phyloP scores from a whole-genome alignment of 331 rosid species.

The Arachis monticola region DNA sequence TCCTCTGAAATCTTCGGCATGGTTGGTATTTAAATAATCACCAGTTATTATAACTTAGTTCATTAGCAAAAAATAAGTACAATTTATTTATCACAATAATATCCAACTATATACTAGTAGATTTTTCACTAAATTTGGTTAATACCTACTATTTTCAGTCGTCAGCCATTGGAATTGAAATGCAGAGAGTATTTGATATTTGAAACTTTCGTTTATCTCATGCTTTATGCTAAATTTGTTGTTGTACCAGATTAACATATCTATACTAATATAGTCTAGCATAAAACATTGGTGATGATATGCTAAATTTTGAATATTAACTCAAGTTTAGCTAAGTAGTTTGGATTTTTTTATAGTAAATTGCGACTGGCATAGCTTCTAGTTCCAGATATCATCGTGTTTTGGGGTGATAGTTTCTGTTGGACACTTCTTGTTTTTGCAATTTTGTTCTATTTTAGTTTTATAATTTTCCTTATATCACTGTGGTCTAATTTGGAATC shows the following conservation, averaged over 20 bases:
- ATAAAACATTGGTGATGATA: not conserved
- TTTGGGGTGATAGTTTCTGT: slow-evolving; percentile 22
- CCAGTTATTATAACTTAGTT: slow-evolving; percentile 9
- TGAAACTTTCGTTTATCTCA: not conserved
- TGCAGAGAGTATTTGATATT: slow-evolving; percentile 1
- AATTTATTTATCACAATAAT: not conserved
- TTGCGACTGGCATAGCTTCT: not conserved
- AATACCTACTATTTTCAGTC: not conserved
- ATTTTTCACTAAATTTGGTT: slow-evolving; percentile 6
- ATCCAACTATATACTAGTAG: slow-evolving; percentile 3
- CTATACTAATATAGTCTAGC: not conserved
- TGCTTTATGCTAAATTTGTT: not conserved
- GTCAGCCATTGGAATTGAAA: not conserved
- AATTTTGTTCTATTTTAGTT: not conserved
- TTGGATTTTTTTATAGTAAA: slow-evolving; percentile 18
- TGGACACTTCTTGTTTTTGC: slow-evolving; percentile 7
- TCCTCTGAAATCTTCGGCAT: slow-evolving; percentile 46
- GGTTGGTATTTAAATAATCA: slow-evolving; percentile 51
- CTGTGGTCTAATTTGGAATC: slow-evolving; percentile 35
- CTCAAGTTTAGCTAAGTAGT: not conserved
- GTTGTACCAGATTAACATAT: not conserved
- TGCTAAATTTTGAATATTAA: not conserved
- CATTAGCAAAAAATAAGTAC: slow-evolving; percentile 6
- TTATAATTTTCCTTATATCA: slow-evolving; percentile 19
- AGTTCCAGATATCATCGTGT: not conserved